Evolutionary conservation across 495 filamentous ascomycete species (phyloP), one percentile per base, ranked within the genome.

Genomic region (Neurospora pannonica): DNA sequence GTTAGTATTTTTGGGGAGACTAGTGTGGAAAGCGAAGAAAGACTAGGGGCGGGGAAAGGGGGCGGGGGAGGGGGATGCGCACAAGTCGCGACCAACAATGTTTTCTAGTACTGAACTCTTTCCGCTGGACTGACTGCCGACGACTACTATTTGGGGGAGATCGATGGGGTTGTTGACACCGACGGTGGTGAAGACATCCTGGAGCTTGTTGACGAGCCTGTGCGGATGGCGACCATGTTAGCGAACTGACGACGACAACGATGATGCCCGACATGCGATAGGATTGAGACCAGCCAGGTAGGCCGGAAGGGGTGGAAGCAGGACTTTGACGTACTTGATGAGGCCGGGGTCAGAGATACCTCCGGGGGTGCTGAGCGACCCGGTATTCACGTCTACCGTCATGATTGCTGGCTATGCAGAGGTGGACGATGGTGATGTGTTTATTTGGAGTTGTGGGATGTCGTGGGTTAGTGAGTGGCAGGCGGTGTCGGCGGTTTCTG

Each of bases 21-120:
- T 40, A 60, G 38, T 46, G 38, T 21, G 19, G n/a, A 46, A 46
- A 46, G 19, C 42, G 42, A 46, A 46, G 42, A 76, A 74, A 77
- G 54, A 36, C 28, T 70, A 38, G 70, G 39, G 67, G 71, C 38
- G 67, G 70, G 71, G 72, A 24, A 31, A 71, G 69, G 75, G 48
- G 75, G 31, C 69, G 69, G 31, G 71, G 74, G 62, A 37, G 43
- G 70, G 40, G 48, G 42, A 72, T 42, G 82, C 93, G 83, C 88
- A 98, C 97, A 99, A 98, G 85, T 99, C 96, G 85, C 97, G 89
- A 43, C 97, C 97, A 48, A 99, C 97, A 78, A 99, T 99, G 80
- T 99, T 99, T 85, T 99, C 97, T 79, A 99, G 84, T 78, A 99
- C 97, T n/a, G 96, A 98, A 87, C 95, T 98, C 90, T 99, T 99